Evolutionary conservation across 495 filamentous ascomycete species (phyloP).

Genomic region (Thermothielavioides terrestris): DNA sequence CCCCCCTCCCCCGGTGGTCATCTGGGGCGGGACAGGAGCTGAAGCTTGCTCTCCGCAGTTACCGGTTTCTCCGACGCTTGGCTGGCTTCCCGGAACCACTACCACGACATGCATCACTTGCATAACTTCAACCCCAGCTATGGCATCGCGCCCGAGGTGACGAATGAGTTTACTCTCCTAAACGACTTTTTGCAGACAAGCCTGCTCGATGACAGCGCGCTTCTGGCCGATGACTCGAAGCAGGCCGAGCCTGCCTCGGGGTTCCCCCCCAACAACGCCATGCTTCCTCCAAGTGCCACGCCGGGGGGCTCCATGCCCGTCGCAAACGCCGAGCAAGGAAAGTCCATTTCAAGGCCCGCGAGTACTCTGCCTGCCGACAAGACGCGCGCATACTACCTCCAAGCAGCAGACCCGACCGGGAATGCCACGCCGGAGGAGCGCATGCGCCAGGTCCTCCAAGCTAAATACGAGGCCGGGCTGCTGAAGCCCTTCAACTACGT

Average conservation of each 20-base stretch:
- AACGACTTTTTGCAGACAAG: constrained; percentile 91
- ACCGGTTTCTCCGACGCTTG: constrained; percentile 46
- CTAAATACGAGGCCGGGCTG: constrained; percentile 90
- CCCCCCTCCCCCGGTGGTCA: constrained; percentile 10
- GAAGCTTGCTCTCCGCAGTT: constrained; percentile 34
- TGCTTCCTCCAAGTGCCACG: constrained; percentile 33
- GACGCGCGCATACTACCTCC: constrained; percentile 90
- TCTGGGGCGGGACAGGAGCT: constrained; percentile 24
- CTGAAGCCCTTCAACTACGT: constrained; percentile 97
- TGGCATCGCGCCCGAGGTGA: constrained; percentile 92
- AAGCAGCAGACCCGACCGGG: constrained; percentile 88
- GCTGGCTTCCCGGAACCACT: constrained; percentile 61
- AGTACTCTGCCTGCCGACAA: constrained; percentile 64
- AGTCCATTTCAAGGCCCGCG: constrained; percentile 49
- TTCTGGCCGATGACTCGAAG: constrained; percentile 52
- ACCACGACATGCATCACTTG: constrained; percentile 91
- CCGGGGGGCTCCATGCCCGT: constrained; percentile 31
- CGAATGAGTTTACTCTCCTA: constrained; percentile 89
- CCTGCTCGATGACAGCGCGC: constrained; percentile 67
- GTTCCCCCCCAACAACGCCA: constrained; percentile 30
- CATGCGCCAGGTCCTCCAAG: constrained; percentile 88
- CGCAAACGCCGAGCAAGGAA: constrained; percentile 44
- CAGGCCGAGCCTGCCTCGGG: constrained; percentile 26
- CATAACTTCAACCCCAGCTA: constrained; percentile 88
- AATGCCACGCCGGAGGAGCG: constrained; percentile 87